Percentiles rank a stretch among this genome's conserved stretches.
Evolutionary conservation across 768 basidiomycete species (phyloP).

Genomic region (Multifurca ochricompacta): DNA sequence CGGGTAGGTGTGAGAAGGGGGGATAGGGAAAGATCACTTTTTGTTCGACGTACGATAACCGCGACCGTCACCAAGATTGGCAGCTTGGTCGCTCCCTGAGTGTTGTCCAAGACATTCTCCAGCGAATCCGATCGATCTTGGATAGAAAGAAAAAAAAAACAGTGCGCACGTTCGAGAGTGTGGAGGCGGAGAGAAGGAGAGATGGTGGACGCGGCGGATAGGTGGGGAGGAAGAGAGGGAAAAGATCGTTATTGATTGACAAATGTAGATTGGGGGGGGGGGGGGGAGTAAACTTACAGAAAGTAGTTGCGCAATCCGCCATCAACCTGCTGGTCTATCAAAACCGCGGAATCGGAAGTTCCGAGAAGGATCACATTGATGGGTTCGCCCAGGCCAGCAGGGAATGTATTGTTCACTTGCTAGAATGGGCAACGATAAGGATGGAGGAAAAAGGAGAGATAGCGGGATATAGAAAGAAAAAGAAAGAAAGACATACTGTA

Average conservation of each 20-base stretch:
- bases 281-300: conserved; percentile 42
- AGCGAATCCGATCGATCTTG: conserved; percentile 62
- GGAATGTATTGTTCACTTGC: conserved; percentile 4
- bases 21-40: neutral
- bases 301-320: conserved; percentile 82
- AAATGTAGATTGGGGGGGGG: no score
- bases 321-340: conserved; percentile 47
- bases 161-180: neutral
- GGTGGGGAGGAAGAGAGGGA: neutral
- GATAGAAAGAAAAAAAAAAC: neutral
- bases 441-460: neutral
- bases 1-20: neutral
- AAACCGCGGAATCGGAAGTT: conserved; percentile 61
- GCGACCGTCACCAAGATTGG: conserved; percentile 78
- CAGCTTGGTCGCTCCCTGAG: conserved; percentile 56
- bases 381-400: conserved; percentile 49
- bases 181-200: neutral
- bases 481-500: conserved; percentile 42
- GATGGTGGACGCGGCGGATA: neutral
- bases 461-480: neutral
- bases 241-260: no score
- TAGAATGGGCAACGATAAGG: neutral
- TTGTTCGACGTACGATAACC: conserved; percentile 59
- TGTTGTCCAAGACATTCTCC: conserved; percentile 83
- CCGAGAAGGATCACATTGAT: conserved; percentile 76